Evolutionary conservation across 2,329 filamentous ascomycete genomes (phyloP), one percentile per base, ranked within the genome.

Genomic region (Teratosphaeria pseudoeucalypti): DNA sequence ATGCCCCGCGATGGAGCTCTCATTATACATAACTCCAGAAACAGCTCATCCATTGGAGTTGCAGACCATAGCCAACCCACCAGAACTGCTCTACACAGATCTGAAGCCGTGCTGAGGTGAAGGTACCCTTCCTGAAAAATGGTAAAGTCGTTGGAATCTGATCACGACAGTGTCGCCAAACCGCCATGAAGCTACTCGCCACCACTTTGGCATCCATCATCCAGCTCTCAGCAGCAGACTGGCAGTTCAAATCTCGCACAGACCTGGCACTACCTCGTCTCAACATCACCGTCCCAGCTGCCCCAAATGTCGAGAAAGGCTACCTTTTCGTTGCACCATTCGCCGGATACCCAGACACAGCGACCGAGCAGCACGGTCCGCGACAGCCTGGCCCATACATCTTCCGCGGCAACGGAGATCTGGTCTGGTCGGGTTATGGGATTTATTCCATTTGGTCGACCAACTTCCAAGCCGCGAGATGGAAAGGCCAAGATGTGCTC

Each of bases 341-440:
- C 37, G 37, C 37, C 37, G 37, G 37, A 2, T 43, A 16, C 11
- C 37, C 37, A 43, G 37, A 43, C 37, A 43, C 37, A 43, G 37
- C 37, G 1, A 43, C 37, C 11, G 37, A 43, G 6, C 37, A 43
- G 37, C 11, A 43, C 16, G 37, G 37, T n/a, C 37, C 37, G 14
- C 37, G 61, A 14, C 60, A 66, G 26, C 63, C 65, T n/a, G 71
- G 72, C 6, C 73, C 73, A 7, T 70, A 70, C 63, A 73, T 74
- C 23, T 53, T 73, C 39, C 69, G 73, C 57, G 60, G 67, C 9
- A 61, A 64, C 3, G 73, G 73, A 19, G 66, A 69, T 12, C 55
- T 74, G 58, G 60, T 74, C 3, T 74, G 73, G 73, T 68, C 63
- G 34, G 80, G 82, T 2, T 81, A 81, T 64, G 64, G 7, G 68